Conservation (phyloP, 257 asterid species). For the Knoxia roxburghii region DNA sequence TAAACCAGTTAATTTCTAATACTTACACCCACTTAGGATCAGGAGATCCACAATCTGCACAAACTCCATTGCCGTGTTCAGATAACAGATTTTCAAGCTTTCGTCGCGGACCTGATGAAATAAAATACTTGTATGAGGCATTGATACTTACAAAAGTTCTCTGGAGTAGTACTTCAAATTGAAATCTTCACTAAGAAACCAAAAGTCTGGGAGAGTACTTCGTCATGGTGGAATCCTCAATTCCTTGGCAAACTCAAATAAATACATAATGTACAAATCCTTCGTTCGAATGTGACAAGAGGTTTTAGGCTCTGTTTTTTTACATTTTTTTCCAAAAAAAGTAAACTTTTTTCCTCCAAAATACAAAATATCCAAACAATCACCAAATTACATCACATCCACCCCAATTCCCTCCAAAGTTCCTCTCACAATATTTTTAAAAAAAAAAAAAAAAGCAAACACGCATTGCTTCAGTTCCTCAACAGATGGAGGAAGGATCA, state of each 20-base stretch:
- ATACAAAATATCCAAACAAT: too few species aligned
- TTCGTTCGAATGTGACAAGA: not conserved
- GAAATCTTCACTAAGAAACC: not conserved
- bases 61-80: slow-evolving; percentile 59
- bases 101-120: slow-evolving; percentile 41
- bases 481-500: not conserved
- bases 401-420: too few species aligned
- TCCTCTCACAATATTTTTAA: too few species aligned
- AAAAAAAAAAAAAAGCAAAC: too few species aligned
- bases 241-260: not conserved
- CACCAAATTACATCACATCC: too few species aligned
- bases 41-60: slow-evolving; percentile 93
- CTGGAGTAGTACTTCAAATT: not conserved
- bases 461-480: too few species aligned
- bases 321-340: too few species aligned
- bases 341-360: too few species aligned
- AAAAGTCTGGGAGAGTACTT: not conserved
- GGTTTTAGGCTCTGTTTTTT: too few species aligned
- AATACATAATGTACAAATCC: not conserved
- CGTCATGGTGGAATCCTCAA: not conserved
- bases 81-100: slow-evolving; percentile 59
- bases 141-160: not conserved
- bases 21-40: slow-evolving; percentile 99
- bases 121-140: not conserved
- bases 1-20: slow-evolving; percentile 1